A percentile compares a stretch with the other conserved stretches of the same genome.
Evolutionary conservation across 352 stramenopile species (phyloP).

Genomic region (Pythium sukuiense): DNA sequence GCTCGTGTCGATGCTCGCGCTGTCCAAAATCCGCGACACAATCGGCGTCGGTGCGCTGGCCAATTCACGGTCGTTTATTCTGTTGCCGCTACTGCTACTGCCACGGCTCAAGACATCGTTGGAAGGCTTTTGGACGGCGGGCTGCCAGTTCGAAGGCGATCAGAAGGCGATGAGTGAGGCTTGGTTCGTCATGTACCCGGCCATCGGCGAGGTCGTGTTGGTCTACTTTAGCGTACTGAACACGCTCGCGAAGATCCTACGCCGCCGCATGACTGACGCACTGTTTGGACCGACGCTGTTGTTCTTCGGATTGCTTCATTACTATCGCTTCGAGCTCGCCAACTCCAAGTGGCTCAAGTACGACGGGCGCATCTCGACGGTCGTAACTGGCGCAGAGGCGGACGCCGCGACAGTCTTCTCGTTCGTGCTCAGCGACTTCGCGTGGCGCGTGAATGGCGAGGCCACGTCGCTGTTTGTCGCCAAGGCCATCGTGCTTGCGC

Average conservation of each 20-base stretch:
- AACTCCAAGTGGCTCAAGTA: conserved; percentile 19
- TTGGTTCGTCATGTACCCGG: conserved; percentile 42
- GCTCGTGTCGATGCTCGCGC: conserved; percentile 21
- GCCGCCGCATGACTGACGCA: conserved; percentile 29
- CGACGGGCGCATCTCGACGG: conserved; percentile 29
- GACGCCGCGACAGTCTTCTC: conserved; percentile 19
- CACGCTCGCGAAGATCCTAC: conserved; percentile 24
- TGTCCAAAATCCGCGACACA: conserved; percentile 10
- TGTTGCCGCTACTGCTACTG: conserved; percentile 25
- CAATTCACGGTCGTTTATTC: conserved; percentile 19
- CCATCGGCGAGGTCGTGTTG: conserved; percentile 28
- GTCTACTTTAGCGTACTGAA: conserved; percentile 41
- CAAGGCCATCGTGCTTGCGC: conserved; percentile 28
- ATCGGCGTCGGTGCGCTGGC: conserved; percentile 24
- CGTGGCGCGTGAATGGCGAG: conserved; percentile 32
- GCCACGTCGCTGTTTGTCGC: conserved; percentile 23
- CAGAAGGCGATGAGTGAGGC: conserved; percentile 28
- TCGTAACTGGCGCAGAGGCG: conserved; percentile 31
- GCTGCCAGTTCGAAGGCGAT: conserved; percentile 38
- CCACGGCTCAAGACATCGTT: conserved; percentile 24
- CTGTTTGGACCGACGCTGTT: conserved; percentile 38
- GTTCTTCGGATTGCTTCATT: conserved; percentile 30
- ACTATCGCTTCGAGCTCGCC: conserved; percentile 29
- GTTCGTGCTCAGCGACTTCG: conserved; percentile 27
- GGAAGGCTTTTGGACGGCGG: conserved; percentile 26